phyloP scores from a whole-genome alignment of 140 eudicot genomes.

The Senecio squalidus region DNA sequence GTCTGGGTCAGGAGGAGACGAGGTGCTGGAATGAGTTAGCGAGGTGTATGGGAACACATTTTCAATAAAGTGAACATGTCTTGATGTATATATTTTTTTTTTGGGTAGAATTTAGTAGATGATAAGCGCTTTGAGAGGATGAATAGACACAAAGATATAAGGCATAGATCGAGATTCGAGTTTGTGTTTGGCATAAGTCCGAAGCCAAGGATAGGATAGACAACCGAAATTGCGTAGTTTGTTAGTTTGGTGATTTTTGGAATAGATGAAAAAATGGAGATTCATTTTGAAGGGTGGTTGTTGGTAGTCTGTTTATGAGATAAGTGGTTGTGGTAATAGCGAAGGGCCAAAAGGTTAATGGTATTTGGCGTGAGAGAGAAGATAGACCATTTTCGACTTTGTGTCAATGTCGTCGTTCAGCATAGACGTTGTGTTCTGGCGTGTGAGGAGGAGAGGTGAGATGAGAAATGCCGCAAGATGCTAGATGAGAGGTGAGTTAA shows the following conservation, averaged over 20 bases:
- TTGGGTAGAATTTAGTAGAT: background rate
- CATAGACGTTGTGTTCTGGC: background rate
- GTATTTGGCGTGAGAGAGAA: background rate
- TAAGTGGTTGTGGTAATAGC: background rate
- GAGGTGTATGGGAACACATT: background rate
- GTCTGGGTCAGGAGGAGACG: background rate
- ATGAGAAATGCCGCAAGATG: background rate
- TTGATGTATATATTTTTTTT: no score
- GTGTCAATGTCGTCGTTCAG: background rate
- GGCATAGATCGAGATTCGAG: background rate
- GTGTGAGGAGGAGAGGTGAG: background rate
- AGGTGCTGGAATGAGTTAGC: background rate
- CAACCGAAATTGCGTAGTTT: background rate
- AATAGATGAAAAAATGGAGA: background rate
- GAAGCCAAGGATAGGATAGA: background rate
- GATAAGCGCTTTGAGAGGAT: background rate
- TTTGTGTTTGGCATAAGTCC: background rate
- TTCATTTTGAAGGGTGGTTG: background rate
- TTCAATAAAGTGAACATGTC: background rate
- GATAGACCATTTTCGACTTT: background rate
- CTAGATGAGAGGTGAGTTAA: background rate
- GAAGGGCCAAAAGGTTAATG: background rate
- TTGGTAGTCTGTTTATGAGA: background rate
- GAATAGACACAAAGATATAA: no score
- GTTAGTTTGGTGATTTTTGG: background rate